Conservation (phyloP, 108 stramenopile species). For the Skeletonema menzelii region DNA sequence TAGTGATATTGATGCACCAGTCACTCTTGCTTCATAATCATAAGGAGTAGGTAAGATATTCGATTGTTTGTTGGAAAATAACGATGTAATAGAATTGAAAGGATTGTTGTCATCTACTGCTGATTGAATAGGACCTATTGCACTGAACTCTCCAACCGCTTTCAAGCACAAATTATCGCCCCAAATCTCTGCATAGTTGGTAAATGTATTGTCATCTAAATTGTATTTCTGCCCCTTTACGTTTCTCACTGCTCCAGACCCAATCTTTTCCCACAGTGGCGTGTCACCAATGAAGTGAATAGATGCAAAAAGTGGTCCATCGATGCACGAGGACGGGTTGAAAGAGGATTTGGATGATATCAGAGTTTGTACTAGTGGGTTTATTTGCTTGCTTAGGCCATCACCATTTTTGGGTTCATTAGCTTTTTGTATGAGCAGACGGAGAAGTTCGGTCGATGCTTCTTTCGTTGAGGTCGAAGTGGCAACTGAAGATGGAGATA, state of each 20-base stretch:
- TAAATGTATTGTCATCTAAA: constrained; percentile 13
- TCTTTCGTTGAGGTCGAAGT: background rate
- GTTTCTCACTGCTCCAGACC: constrained; percentile 12
- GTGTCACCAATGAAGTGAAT: constrained; percentile 39
- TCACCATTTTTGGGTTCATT: background rate
- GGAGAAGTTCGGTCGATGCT: background rate
- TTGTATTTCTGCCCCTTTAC: constrained; percentile 43
- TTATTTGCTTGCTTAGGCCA: constrained; percentile 11
- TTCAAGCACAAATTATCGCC: constrained; percentile 38
- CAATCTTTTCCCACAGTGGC: constrained; percentile 43
- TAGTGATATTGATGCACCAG: constrained; percentile 30
- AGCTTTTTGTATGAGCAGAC: background rate
- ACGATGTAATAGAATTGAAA: constrained; percentile 14
- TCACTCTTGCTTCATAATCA: constrained; percentile 39
- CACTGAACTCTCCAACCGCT: constrained; percentile 18
- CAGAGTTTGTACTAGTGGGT: constrained; percentile 28
- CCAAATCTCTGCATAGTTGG: constrained; percentile 44
- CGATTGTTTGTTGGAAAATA: constrained; percentile 8
- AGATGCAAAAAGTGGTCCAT: constrained; percentile 36
- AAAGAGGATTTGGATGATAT: constrained; percentile 28
- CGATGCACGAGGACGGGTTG: constrained; percentile 16
- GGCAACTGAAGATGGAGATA: background rate
- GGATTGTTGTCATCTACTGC: constrained; percentile 4
- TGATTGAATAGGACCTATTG: constrained; percentile 11
- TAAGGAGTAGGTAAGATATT: constrained; percentile 20